phyloP scores from a whole-genome alignment of 768 basidiomycete species.

The Coprinopsis marcescibilis region DNA sequence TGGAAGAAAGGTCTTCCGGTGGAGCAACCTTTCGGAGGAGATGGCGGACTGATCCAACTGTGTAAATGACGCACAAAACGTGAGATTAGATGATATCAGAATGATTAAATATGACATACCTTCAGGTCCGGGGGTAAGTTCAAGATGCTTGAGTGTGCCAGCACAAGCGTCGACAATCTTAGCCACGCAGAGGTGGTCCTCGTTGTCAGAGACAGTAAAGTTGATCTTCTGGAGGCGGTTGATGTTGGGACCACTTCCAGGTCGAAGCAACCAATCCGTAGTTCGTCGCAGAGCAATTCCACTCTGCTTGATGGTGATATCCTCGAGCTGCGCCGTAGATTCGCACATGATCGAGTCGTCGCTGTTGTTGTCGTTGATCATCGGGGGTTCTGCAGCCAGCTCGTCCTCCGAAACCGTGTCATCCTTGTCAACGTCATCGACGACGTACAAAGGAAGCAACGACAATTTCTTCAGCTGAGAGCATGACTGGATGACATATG shows the following conservation, averaged over 20 bases:
- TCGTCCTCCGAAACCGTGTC: not conserved
- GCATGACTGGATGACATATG: slow-evolving; percentile 10
- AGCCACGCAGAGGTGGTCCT: slow-evolving; percentile 8
- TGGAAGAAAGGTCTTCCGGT: not conserved
- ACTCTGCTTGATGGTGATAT: slow-evolving; percentile 12
- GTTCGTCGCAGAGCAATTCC: slow-evolving; percentile 9
- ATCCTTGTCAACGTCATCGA: slow-evolving; percentile 4
- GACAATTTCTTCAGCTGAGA: slow-evolving; percentile 12
- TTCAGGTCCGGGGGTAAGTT: slow-evolving; percentile 8
- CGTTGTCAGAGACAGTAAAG: slow-evolving; percentile 6
- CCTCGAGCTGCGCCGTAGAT: not conserved
- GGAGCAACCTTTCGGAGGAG: slow-evolving; percentile 4
- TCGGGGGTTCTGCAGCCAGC: not conserved
- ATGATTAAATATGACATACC: slow-evolving; percentile 1
- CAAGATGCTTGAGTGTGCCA: slow-evolving; percentile 7
- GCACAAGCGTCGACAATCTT: slow-evolving; percentile 9
- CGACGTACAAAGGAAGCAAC: slow-evolving; percentile 10
- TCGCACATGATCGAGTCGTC: not conserved
- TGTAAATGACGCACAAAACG: not conserved
- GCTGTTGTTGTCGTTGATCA: not conserved
- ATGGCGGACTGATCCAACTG: slow-evolving; percentile 9
- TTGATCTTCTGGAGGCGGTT: slow-evolving; percentile 3
- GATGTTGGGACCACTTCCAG: slow-evolving; percentile 6
- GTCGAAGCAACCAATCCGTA: slow-evolving; percentile 10
- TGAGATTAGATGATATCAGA: not conserved